Conservation (phyloP, 2,329 filamentous ascomycete species). For the Botrytis cinerea region DNA sequence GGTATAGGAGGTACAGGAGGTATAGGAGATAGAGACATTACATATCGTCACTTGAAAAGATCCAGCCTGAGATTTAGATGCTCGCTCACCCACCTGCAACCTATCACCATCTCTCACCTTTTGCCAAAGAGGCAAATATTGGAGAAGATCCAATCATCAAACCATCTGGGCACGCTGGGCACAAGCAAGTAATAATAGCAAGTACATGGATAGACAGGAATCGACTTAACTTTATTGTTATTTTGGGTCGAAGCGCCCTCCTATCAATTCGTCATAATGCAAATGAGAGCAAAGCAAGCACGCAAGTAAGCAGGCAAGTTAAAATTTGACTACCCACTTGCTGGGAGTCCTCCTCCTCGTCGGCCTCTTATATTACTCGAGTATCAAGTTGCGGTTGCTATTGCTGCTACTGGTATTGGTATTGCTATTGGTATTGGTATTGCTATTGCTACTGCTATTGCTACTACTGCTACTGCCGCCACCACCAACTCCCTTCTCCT, state of each 20-base stretch:
- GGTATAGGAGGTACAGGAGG: neutral
- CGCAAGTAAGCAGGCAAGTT: neutral
- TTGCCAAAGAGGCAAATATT: neutral
- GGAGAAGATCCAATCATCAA: neutral
- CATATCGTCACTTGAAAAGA: neutral
- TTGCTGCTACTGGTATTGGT: too few species aligned
- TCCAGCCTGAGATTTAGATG: too few species aligned
- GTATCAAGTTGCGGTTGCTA: neutral
- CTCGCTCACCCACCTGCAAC: too few species aligned
- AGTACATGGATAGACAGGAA: neutral
- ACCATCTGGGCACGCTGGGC: neutral
- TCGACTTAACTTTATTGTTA: too few species aligned
- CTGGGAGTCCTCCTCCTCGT: neutral
- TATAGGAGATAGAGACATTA: neutral
- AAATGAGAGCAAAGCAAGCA: neutral
- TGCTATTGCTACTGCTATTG: neutral
- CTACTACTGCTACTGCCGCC: too few species aligned
- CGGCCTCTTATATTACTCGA: neutral
- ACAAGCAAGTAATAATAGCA: too few species aligned
- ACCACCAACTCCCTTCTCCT: too few species aligned
- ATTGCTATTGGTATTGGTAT: too few species aligned
- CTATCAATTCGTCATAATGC: constrained; percentile 8
- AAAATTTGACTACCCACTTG: neutral
- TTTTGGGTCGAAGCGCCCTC: constrained; percentile 6
- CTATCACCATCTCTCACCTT: too few species aligned